Conservation (phyloP, 164 flowering plant species). For the Liriodendron chinense region DNA sequence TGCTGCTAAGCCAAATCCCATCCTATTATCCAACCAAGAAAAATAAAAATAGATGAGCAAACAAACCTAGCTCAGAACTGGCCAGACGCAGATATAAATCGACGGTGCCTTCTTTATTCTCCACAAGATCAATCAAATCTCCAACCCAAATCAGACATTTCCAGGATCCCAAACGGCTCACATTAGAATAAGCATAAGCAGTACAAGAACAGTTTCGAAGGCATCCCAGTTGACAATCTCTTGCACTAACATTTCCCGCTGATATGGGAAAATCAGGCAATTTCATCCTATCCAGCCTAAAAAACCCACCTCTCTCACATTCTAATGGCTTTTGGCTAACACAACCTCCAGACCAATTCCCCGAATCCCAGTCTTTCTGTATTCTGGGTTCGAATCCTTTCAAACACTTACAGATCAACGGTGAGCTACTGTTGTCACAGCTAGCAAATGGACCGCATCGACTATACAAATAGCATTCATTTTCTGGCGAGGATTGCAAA, state of each 20-base stretch:
- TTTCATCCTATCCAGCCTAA: constrained; percentile 12
- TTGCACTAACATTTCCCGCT: background rate
- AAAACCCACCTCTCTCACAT: constrained; percentile 23
- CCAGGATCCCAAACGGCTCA: background rate
- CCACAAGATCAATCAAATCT: background rate
- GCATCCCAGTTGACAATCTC: background rate
- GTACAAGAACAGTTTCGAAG: background rate
- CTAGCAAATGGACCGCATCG: constrained; percentile 34
- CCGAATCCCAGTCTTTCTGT: constrained; percentile 19
- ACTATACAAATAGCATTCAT: constrained; percentile 30
- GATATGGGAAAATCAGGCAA: constrained; percentile 26
- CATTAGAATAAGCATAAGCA: background rate
- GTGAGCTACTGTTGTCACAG: constrained; percentile 21
- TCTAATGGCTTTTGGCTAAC: constrained; percentile 10
- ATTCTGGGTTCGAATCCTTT: constrained; percentile 33
- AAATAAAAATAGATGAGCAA: too few species aligned
- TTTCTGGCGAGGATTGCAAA: constrained; percentile 23
- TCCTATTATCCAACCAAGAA: too few species aligned
- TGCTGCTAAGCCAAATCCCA: too few species aligned
- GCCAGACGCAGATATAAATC: background rate
- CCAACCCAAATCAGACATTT: background rate
- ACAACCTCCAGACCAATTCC: constrained; percentile 31
- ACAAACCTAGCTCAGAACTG: background rate
- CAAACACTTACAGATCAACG: constrained; percentile 31
- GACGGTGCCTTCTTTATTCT: background rate